Percentiles rank a stretch among this genome's conserved stretches.
Evolutionary conservation across 371 early-diverging fungal genomes (phyloP).

Genomic region (Massospora cicadina): DNA sequence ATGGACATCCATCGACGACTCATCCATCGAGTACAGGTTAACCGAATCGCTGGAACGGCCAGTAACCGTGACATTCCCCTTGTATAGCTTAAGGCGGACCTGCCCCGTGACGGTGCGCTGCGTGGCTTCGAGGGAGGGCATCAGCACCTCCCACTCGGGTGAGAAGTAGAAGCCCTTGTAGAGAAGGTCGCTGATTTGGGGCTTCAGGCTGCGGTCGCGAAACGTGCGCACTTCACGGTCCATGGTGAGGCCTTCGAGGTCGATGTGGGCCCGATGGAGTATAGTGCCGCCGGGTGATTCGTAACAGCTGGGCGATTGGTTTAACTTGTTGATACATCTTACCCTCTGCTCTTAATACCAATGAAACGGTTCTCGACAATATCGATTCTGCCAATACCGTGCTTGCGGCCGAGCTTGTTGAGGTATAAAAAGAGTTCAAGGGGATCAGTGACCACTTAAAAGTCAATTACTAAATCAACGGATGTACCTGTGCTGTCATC

Average conservation of each 20-base stretch:
- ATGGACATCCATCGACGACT: slow-evolving; percentile 86
- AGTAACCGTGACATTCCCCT: slow-evolving; percentile 77
- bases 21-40: slow-evolving; percentile 84
- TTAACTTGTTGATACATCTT: neutral
- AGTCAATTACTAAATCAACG: too few relatives aligned
- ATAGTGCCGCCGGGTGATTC: slow-evolving; percentile 96
- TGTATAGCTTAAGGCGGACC: slow-evolving; percentile 87
- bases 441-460: slow-evolving; percentile 36
- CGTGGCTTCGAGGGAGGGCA: slow-evolving; percentile 54
- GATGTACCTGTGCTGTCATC: slow-evolving; percentile 44
- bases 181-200: slow-evolving; percentile 45
- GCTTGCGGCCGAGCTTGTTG: slow-evolving; percentile 85
- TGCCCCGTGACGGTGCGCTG: slow-evolving; percentile 77
- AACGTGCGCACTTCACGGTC: slow-evolving; percentile 88
- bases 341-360: slow-evolving; percentile 93
- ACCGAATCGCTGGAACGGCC: slow-evolving; percentile 70
- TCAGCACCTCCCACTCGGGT: slow-evolving; percentile 81
- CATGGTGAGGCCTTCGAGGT: slow-evolving; percentile 84
- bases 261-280: slow-evolving; percentile 82
- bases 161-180: slow-evolving; percentile 95
- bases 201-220: slow-evolving; percentile 71
- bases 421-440: slow-evolving; percentile 85
- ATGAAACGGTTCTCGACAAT: slow-evolving; percentile 97
- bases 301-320: slow-evolving; percentile 52
- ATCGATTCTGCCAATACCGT: slow-evolving; percentile 93